Evolutionary conservation across 148 eudicot species (phyloP).

Genomic region (Oxyria digyna): DNA sequence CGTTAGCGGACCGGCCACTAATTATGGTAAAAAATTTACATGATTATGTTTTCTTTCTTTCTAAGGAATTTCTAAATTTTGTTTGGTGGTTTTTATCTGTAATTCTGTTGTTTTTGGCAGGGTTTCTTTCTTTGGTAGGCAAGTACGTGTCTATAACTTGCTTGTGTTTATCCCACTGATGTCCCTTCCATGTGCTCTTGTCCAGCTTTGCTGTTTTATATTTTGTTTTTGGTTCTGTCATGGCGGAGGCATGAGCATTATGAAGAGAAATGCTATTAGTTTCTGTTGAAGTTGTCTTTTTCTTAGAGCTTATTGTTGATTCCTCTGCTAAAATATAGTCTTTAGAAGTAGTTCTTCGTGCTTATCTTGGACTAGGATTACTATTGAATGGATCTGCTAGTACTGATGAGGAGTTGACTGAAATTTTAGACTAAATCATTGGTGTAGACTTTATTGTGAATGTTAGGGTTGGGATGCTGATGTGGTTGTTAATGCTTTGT

Average conservation of each 20-base stretch:
- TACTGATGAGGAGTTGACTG: not conserved
- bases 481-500: not conserved
- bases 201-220: not conserved
- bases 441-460: not conserved
- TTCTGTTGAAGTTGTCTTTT: not conserved
- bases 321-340: not conserved
- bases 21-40: slow-evolving; percentile 28
- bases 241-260: not conserved
- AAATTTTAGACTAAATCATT: too few species aligned
- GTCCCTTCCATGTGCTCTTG: slow-evolving; percentile 5
- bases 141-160: not conserved
- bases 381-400: not conserved
- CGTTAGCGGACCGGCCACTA: slow-evolving; percentile 61
- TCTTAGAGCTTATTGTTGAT: not conserved
- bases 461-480: slow-evolving; percentile 2
- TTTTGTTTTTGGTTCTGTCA: not conserved
- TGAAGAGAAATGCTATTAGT: not conserved
- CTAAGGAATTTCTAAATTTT: not conserved
- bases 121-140: not conserved
- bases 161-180: not conserved
- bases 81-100: not conserved
- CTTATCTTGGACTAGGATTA: not conserved
- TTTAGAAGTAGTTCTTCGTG: not conserved
- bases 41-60: not conserved
- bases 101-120: not conserved